These are phyloP conservation scores for Linum tenue DNA, from an alignment of 345 rosid genomes.

Conservation along the genomic window DNA sequence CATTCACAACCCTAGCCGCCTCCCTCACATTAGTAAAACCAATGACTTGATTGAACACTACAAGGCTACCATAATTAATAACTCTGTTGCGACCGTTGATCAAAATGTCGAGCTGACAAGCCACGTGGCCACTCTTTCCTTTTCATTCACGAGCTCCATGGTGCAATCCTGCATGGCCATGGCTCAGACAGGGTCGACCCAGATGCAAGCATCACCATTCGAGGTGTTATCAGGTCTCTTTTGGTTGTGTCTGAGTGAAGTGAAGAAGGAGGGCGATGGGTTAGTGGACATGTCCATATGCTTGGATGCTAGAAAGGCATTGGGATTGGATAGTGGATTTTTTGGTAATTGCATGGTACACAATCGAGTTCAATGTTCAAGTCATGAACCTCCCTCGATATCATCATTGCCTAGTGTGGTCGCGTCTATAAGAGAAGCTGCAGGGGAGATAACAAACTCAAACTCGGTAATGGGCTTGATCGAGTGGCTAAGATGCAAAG, in stretches of 20 bases:
- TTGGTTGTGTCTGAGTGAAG: conserved; percentile 46
- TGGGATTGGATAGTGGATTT: conserved; percentile 41
- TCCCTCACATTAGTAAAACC: neutral
- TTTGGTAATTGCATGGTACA: conserved; percentile 70
- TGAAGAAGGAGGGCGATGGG: conserved; percentile 30
- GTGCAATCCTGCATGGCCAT: conserved; percentile 34
- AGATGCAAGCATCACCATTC: conserved; percentile 22
- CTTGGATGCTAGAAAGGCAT: conserved; percentile 38
- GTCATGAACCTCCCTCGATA: conserved; percentile 4
- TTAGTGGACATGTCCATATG: conserved; percentile 44
- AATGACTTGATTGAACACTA: conserved; percentile 31
- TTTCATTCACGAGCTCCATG: conserved; percentile 30
- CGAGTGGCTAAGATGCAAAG: conserved; percentile 39
- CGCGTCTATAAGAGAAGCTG: conserved; percentile 27
- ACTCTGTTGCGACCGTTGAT: conserved; percentile 29
- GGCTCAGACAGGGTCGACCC: conserved; percentile 8
- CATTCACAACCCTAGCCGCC: conserved; percentile 15
- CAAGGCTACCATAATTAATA: conserved; percentile 14
- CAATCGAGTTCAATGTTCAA: conserved; percentile 19
- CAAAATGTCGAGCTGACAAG: no score
- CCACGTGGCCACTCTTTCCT: neutral
- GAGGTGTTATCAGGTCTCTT: conserved; percentile 49
- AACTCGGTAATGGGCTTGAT: conserved; percentile 46
- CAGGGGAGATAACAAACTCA: conserved; percentile 23
- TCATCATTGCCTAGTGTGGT: conserved; percentile 19